Evolutionary conservation across 2,329 filamentous ascomycete genomes (phyloP).

Genomic region (Trichoderma hamatum): DNA sequence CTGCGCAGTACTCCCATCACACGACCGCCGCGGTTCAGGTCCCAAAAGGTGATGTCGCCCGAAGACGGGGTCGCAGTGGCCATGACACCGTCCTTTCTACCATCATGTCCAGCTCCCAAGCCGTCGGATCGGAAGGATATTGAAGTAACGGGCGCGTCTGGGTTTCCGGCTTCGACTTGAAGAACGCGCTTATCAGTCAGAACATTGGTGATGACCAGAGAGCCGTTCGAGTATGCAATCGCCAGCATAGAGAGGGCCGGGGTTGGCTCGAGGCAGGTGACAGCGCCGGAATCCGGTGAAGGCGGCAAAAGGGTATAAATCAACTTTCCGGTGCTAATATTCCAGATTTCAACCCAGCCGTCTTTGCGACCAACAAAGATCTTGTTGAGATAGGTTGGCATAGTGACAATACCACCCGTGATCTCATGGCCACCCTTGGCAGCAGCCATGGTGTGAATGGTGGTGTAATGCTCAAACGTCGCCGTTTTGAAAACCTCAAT

Average conservation of each 20-base stretch:
- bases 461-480: slow-evolving; percentile 88
- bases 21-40: slow-evolving; percentile 84
- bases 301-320: slow-evolving; percentile 87
- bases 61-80: slow-evolving; percentile 78
- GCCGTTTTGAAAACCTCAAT: slow-evolving; percentile 88
- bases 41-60: slow-evolving; percentile 95
- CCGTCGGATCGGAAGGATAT: slow-evolving; percentile 92
- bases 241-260: slow-evolving; percentile 84
- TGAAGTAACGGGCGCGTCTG: slow-evolving; percentile 70
- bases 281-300: slow-evolving; percentile 69
- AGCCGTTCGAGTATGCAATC: slow-evolving; percentile 81
- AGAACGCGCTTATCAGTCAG: slow-evolving; percentile 75
- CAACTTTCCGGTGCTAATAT: slow-evolving; percentile 86
- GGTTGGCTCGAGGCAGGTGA: slow-evolving; percentile 85
- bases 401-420: slow-evolving; percentile 77
- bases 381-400: slow-evolving; percentile 97
- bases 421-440: slow-evolving; percentile 66
- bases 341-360: slow-evolving; percentile 96
- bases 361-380: slow-evolving; percentile 86
- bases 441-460: slow-evolving; percentile 64
- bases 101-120: slow-evolving; percentile 84
- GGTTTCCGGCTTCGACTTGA: slow-evolving; percentile 65
- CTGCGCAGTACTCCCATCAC: slow-evolving; percentile 85
- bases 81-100: slow-evolving; percentile 86
- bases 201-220: slow-evolving; percentile 79